Evolutionary conservation across 2,329 filamentous ascomycete genomes (phyloP).

Genomic region (Malbranchea cinnamomea): DNA sequence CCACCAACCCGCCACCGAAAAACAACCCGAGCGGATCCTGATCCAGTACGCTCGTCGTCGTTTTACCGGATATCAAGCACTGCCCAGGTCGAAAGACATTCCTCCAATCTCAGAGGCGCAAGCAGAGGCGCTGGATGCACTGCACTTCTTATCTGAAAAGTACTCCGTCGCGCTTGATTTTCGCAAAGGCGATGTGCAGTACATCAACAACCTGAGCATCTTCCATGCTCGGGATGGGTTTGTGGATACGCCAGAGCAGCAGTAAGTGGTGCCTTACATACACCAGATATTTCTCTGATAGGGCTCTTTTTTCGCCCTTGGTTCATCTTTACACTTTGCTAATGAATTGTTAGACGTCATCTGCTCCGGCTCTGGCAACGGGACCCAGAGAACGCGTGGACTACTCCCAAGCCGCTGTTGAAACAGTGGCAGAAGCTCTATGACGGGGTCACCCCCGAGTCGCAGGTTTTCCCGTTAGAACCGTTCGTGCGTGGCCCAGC

Average conservation of each 20-base stretch:
- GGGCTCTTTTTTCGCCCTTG: not conserved
- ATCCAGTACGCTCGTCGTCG: constrained; percentile 46
- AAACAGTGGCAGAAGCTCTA: constrained; percentile 29
- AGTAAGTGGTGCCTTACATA: constrained; percentile 19
- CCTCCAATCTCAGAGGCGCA: constrained; percentile 38
- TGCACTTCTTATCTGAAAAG: constrained; percentile 35
- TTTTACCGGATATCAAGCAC: constrained; percentile 37
- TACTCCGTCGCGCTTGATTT: constrained; percentile 30
- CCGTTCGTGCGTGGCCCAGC: too few relatives aligned
- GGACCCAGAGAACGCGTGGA: constrained; percentile 33
- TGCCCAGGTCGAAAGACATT: constrained; percentile 28
- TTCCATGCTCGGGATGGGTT: constrained; percentile 38
- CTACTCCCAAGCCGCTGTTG: constrained; percentile 24
- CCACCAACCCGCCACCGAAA: constrained; percentile 35
- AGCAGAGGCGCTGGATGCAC: constrained; percentile 36
- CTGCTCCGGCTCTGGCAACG: constrained; percentile 34
- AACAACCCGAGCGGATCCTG: constrained; percentile 37
- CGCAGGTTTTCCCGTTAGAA: constrained; percentile 30
- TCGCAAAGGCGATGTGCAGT: constrained; percentile 36
- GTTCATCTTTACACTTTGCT: constrained; percentile 5
- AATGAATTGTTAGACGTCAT: constrained; percentile 23
- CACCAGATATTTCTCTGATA: not conserved
- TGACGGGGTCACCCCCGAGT: constrained; percentile 23
- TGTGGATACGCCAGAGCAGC: constrained; percentile 22
- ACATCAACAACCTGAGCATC: constrained; percentile 37